Evolutionary conservation across 2,329 filamentous ascomycete species (phyloP), one percentile per base, ranked within the genome.

Genomic region (Pseudogymnoascus sp.): DNA sequence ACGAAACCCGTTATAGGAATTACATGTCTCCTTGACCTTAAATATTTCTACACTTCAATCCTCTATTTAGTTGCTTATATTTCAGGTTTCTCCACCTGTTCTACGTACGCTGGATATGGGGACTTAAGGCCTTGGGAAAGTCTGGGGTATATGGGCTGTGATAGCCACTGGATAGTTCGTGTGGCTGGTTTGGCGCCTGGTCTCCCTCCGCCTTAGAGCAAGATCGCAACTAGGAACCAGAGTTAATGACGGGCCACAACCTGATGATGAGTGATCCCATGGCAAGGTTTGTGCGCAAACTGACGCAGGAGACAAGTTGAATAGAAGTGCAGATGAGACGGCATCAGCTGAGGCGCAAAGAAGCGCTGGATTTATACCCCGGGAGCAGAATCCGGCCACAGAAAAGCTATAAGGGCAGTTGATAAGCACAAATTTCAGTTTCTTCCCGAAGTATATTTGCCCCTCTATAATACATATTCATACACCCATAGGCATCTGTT

Each of bases 381-480:
- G 12, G 5, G 12, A 49, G 43, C 12, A 49, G 12, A n/a, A 49
- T n/a, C 12, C 14, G 21, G 14, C 12, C 46, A 31, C 23, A n/a
- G 46, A 8, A 31, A 56, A 56, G 21, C 7, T 56, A 34, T 18
- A 34, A 12, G 7, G n/a, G 25, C n/a, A n/a, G 25, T 12, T 8
- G 28, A 56, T 18, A 34, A 28, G 46, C 8, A 34, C 46, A 56
- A 14, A 18, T 56, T 16, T 18, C 25, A 34, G 2, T 18, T 46
- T 56, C 1, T 56, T 18, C 14, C n/a, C 46, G 3, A 12, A n/a
- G 31, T 56, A 56, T 34, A 56, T 56, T 56, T 18, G n/a, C 28
- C n/a, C 25, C 18, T 18, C 23, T 56, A 56, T 56, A 56, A 56
- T 56, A 56, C 46, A 56, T 56, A 56, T 56, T 56, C 46, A 56